A percentile compares a stretch with the other conserved stretches of the same genome.
Evolutionary conservation across 192 early-diverging fungal genomes (phyloP).

Genomic region (Coemansia sp.): DNA sequence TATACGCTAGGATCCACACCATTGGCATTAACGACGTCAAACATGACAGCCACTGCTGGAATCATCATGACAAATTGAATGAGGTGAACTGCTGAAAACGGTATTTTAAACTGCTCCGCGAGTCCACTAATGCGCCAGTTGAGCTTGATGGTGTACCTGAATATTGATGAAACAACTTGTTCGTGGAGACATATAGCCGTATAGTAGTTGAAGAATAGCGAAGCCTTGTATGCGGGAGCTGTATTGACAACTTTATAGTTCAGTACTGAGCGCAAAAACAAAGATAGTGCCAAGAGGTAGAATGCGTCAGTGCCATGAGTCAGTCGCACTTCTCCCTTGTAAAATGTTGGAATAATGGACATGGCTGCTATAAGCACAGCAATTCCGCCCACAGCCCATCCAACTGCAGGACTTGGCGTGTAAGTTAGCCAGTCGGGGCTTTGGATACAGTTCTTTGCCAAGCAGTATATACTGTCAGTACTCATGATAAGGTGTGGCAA

Average conservation of each 20-base stretch:
- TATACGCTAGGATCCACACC: neutral
- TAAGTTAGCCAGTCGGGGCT: slow-evolving; percentile 37
- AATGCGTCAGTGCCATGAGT: neutral
- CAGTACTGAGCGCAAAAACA: slow-evolving; percentile 32
- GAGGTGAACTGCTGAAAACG: neutral
- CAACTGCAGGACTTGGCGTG: slow-evolving; percentile 15
- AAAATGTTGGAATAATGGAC: neutral
- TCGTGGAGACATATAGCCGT: neutral
- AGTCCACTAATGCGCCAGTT: neutral
- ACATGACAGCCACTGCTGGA: neutral
- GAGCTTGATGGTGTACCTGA: neutral
- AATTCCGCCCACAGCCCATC: slow-evolving; percentile 26
- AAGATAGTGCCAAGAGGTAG: slow-evolving; percentile 16
- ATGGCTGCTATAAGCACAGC: slow-evolving; percentile 14
- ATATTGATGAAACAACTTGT: neutral
- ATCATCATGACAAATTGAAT: neutral
- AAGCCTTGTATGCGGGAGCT: slow-evolving; percentile 28
- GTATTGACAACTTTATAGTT: slow-evolving; percentile 20
- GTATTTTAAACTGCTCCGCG: neutral
- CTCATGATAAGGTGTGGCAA: neutral
- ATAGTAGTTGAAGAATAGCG: slow-evolving; percentile 32
- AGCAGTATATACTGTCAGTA: slow-evolving; percentile 18
- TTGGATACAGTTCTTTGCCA: slow-evolving; percentile 12
- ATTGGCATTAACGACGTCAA: neutral
- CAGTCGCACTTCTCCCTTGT: slow-evolving; percentile 5